Evolutionary conservation across 495 filamentous ascomycete genomes (phyloP), one percentile per base, ranked within the genome.

Genomic region (Talaromyces thailandensis): DNA sequence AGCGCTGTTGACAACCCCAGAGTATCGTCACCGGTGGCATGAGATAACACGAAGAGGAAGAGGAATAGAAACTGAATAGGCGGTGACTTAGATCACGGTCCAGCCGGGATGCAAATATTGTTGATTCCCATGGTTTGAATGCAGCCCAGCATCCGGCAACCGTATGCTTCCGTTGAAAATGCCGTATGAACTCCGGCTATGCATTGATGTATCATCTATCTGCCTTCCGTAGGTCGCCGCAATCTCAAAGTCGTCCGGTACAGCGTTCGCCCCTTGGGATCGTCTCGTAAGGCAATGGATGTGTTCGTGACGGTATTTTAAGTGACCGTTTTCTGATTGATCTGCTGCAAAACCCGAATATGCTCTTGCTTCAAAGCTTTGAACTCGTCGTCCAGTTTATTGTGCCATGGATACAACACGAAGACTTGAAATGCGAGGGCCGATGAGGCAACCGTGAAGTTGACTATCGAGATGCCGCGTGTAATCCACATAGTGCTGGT

Each of bases 361-460:
- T 84, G 81, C 65, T 87, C 84, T 31, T 68, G 73, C 62, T 84
- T 85, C 53, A 88, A 65, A 32, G 71, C 68, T 60, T 83, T 73
- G 68, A 88, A 86, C 58, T 81, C 80, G 1, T 84, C 73, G 63
- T 86, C 83, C n/a, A 88, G 73, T 64, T 81, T 70, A 40, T 84
- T 75, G 68, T 88, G 85, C 85, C 85, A 88, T 28, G 85, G 85
- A 67, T 88, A 88, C 16, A 88, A 69, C 35, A 88, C 84, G 65
- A 78, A 81, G 56, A 86, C 84, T 71, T 88, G 85, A 68, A 88
- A 88, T 37, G 71, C 71, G 8, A 88, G 74, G 0, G 85, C 85
- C n/a, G 82, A 82, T 24, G 76, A 76, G 57, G 82, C 84, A 62
- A 88, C 79, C 57, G 75, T 67, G 65, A 88, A 86, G 71, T 88